Percentiles rank a stretch among this genome's conserved stretches.
These are phyloP conservation scores for Xylaria sp. DNA, from an alignment of 2,329 filamentous ascomycete species.

Conservation along the genomic window DNA sequence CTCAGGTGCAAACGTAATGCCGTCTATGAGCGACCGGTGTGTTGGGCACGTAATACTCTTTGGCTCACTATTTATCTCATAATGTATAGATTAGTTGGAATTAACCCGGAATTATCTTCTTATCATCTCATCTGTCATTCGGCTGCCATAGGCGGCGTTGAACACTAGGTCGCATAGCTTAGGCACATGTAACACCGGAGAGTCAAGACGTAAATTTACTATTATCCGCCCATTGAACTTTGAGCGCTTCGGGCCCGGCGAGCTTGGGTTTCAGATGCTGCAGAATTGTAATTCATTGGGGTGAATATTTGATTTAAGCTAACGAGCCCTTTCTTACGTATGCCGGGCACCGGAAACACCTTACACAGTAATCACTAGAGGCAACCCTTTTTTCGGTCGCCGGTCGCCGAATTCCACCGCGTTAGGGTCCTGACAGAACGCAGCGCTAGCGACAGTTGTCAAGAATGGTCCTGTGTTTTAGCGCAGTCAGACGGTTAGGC, in stretches of 20 bases:
- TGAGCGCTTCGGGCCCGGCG: constrained; percentile 11
- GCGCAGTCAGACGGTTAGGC: background rate
- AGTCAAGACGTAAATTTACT: background rate
- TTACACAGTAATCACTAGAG: constrained; percentile 1
- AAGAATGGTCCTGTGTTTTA: background rate
- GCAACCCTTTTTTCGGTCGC: background rate
- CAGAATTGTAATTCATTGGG: background rate
- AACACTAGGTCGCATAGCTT: background rate
- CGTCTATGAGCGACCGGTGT: background rate
- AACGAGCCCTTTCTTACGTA: background rate
- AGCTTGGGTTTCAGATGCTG: background rate
- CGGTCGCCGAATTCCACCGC: background rate
- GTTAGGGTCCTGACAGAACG: background rate
- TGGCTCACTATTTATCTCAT: constrained; percentile 21
- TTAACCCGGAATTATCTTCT: background rate
- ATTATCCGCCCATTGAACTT: background rate
- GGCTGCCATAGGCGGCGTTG: background rate
- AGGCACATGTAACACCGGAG: background rate
- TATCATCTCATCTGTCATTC: background rate
- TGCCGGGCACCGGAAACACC: constrained; percentile 1
- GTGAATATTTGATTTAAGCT: constrained; percentile 11
- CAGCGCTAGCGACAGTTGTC: background rate
- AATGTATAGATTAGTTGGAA: background rate
- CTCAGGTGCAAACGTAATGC: background rate
- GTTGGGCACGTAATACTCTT: background rate